Conservation (phyloP, 202 grass and related monocot species). For the Zizania palustris region DNA sequence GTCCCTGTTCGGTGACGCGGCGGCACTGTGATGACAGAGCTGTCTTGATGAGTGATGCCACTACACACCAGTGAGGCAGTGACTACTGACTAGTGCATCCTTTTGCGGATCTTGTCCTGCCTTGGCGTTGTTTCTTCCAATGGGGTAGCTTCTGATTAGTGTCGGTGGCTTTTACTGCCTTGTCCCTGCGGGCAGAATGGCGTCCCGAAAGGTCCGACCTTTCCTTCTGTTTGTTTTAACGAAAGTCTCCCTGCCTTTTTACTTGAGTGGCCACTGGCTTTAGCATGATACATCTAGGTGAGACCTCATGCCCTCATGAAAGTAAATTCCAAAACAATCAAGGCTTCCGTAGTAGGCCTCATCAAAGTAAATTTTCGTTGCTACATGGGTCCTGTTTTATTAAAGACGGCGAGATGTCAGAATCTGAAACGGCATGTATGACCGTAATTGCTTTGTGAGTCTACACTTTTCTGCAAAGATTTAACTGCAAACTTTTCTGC, state of each 20-base stretch:
- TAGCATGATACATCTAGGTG: not conserved
- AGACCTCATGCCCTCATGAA: not conserved
- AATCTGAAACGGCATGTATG: no score
- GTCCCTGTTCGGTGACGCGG: not conserved
- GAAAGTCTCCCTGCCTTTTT: not conserved
- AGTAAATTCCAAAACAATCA: not conserved
- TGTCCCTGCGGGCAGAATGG: not conserved
- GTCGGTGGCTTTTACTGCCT: constrained; percentile 19
- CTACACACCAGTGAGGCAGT: not conserved
- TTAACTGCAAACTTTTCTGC: constrained; percentile 9
- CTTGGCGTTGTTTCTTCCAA: constrained; percentile 26
- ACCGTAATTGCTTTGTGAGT: not conserved
- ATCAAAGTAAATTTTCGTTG: not conserved
- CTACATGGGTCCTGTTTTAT: not conserved
- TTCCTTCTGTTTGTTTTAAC: not conserved
- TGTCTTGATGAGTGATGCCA: not conserved
- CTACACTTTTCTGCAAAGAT: not conserved
- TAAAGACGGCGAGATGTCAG: no score
- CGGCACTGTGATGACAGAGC: not conserved
- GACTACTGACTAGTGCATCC: constrained; percentile 29
- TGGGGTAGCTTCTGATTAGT: not conserved
- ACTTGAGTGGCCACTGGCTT: constrained; percentile 26
- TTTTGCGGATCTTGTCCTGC: constrained; percentile 54
- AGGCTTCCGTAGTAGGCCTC: not conserved
- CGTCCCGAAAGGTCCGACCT: not conserved